These are phyloP conservation scores for Reticulascus tulasneorum DNA, from an alignment of 2,329 filamentous ascomycete genomes.

Conservation along the genomic window DNA sequence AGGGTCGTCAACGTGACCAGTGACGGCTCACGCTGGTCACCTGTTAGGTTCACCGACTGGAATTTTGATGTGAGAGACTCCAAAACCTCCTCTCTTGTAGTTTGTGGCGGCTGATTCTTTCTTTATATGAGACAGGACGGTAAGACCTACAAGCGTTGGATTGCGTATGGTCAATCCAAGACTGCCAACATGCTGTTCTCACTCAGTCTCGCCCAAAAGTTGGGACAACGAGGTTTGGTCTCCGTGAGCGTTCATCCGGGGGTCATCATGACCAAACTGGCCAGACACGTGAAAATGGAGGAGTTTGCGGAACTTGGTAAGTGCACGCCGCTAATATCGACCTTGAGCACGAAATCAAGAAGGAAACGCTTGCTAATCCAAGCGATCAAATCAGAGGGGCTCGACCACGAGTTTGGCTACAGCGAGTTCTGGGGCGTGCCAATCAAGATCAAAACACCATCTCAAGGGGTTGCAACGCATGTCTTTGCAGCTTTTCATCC, in stretches of 20 bases:
- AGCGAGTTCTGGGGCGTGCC: conserved; percentile 16
- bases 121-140: conserved; percentile 12
- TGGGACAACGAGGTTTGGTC: conserved; percentile 3
- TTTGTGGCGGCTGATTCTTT: too few relatives aligned
- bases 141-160: conserved; percentile 22
- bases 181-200: conserved; percentile 26
- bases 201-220: conserved; percentile 6
- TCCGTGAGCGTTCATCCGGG: conserved; percentile 6
- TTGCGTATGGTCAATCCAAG: conserved; percentile 34
- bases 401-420: conserved; percentile 20
- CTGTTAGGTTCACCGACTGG: conserved; percentile 29
- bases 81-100: conserved; percentile 25
- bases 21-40: conserved; percentile 22
- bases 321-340: too few relatives aligned
- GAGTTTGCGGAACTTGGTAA: too few relatives aligned
- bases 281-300: too few relatives aligned
- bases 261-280: conserved; percentile 1
- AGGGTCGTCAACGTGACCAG: conserved; percentile 39
- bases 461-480: conserved; percentile 28
- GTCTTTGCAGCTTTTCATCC: conserved; percentile 34
- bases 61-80: conserved; percentile 26
- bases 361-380: too few relatives aligned
- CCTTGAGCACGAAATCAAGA: too few relatives aligned
- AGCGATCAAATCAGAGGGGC: neutral
- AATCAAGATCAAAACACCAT: conserved; percentile 17